A percentile compares a stretch with the other conserved stretches of the same genome.
Conservation (phyloP, 768 basidiomycete genomes). For the Leccinum fibrillosum region DNA sequence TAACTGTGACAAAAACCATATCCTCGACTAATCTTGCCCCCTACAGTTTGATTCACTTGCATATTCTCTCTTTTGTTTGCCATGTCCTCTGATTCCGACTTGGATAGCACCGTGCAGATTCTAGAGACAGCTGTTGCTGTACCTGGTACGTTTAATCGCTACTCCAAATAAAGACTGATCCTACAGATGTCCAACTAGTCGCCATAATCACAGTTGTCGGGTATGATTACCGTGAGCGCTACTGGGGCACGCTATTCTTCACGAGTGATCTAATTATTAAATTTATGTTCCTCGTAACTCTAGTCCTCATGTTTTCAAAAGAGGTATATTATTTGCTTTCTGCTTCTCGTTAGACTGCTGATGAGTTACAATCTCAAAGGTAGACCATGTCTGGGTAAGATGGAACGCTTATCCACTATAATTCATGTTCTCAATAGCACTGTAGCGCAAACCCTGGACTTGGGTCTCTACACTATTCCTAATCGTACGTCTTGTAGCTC, state of each 20-base stretch:
- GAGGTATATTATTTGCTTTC: slow-evolving; percentile 1
- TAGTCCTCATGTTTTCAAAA: slow-evolving; percentile 12
- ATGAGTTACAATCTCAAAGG: background rate
- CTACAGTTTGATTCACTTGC: background rate
- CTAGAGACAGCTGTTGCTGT: background rate
- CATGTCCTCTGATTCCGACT: background rate
- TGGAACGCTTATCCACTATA: background rate
- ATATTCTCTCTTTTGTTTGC: background rate
- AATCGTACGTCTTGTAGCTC: background rate
- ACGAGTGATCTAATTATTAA: background rate
- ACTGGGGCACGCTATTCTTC: background rate
- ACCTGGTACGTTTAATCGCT: background rate
- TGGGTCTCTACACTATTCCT: background rate
- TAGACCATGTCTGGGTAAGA: slow-evolving; percentile 4
- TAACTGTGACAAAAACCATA: background rate
- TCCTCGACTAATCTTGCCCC: background rate
- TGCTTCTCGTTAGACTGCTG: background rate
- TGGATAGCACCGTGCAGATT: background rate
- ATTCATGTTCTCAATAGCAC: background rate
- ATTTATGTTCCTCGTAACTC: background rate
- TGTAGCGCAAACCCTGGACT: background rate
- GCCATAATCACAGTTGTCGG: slow-evolving; percentile 2
- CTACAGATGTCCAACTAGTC: background rate
- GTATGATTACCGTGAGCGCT: slow-evolving; percentile 17
- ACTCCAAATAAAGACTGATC: background rate